Base-by-base conservation (phyloP, 495 filamentous ascomycete genomes). In the Hyaloscypha hepaticicola region DNA sequence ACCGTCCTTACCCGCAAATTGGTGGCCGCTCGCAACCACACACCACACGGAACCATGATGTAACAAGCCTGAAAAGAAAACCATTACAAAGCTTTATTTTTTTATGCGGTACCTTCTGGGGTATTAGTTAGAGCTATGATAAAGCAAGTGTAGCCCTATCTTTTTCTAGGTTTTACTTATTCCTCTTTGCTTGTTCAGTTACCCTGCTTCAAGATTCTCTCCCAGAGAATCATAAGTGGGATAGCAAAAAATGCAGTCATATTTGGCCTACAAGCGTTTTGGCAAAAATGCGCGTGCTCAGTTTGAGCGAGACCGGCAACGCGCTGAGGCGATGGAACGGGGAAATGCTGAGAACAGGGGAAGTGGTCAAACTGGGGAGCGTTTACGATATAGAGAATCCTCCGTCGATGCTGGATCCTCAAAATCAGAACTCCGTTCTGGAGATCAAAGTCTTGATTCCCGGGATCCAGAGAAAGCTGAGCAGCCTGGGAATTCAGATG, bases 261-360 rank as follows among this genome's bases (percentile, higher is more conserved):
- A 45, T 33, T 28, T 65, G 2, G n/a, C 56, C 11, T 69, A 69
- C 53, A 65, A 61, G 41, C 55, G 63, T 21, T 65, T 69, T 56
- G 56, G 66, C 14, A 38, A 28, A 21, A 29, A 55, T 19, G 61
- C 41, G 19, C 26, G 41, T 21, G 61, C 41, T 26, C 68, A 70
- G 55, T 67, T 62, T 58, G 65, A 67, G 26, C 1, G 68, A 21
- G 65, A 67, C 55, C 28, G 27, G 16, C 6, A 61, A 27, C 38
- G 57, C 19, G 52, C 68, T 21, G 61, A 64, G 48, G 61, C 68
- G 3, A 21, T 66, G 24, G 50, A 60, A 6, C 45, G 67, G 14
- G 64, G 33, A 19, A 67, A 66, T 57, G 60, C 48, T 12, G 56
- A 61, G 34, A 58, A 66, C 29, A 38, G 11, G 8, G 21, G 7